Evolutionary conservation across 192 early-diverging fungal species (phyloP).

Genomic region (Linnemannia exigua): DNA sequence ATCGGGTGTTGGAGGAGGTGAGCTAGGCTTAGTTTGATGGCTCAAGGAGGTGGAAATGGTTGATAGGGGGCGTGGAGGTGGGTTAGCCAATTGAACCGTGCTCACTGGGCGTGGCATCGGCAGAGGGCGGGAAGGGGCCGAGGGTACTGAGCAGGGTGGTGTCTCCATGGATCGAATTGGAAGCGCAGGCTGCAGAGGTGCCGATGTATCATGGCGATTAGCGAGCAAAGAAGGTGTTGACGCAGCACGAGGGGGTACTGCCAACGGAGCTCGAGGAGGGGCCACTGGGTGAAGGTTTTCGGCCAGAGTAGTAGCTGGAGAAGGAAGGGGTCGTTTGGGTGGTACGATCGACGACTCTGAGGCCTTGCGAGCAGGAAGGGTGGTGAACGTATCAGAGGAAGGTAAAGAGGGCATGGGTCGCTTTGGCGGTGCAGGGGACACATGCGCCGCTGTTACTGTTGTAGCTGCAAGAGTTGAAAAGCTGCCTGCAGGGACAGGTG

Average conservation of each 20-base stretch:
- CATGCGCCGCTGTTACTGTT: neutral
- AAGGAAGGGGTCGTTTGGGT: conserved; percentile 29
- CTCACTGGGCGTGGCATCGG: conserved; percentile 11
- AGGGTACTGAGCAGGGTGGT: too few relatives aligned
- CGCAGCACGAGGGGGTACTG: neutral
- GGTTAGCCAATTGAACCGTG: conserved; percentile 16
- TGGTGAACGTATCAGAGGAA: neutral
- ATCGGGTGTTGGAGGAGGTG: neutral
- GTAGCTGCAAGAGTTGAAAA: neutral
- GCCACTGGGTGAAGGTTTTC: neutral
- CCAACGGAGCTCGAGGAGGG: neutral
- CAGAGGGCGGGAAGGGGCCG: neutral
- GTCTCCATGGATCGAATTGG: neutral
- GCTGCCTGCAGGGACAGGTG: conserved; percentile 11
- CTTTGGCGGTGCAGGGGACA: neutral
- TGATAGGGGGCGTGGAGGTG: conserved; percentile 15
- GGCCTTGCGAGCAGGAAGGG: neutral
- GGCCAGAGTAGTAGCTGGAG: conserved; percentile 8
- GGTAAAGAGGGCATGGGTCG: conserved; percentile 21
- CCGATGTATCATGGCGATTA: conserved; percentile 15
- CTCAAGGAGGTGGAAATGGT: neutral
- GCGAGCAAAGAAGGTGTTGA: neutral
- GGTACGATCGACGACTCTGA: neutral
- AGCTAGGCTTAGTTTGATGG: neutral
- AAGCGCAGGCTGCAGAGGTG: too few relatives aligned